Base-by-base conservation (phyloP, 805 yeast species). In the Ogataea wickerhamii region DNA sequence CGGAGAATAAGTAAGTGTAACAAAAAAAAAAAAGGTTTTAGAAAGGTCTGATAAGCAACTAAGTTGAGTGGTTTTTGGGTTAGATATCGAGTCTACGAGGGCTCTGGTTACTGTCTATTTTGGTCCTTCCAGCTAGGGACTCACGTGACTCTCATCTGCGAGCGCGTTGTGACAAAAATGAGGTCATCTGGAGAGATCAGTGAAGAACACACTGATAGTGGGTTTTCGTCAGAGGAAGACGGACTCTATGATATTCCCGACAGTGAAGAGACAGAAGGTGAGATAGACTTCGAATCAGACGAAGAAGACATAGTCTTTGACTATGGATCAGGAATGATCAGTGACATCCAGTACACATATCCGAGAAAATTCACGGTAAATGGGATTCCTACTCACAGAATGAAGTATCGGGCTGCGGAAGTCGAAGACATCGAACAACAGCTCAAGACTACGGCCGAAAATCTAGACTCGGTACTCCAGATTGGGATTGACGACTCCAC, bases 401-500 rank as follows among this genome's bases (percentile, higher is more conserved):
- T 60, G 57, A 55, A 47, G 32, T 60, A 59, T 31, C 43, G 38
- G 24, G 38, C 52, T 4, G 49, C 48, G 36, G 55, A 41, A 41
- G 40, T 58, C 21, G 70, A 66, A 32, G 60, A 56, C 17, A 52
- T 64, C 5, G 58, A 58, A 36, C 28, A n/a, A 12, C 47, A 45
- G 6, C 28, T 64, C 4, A 36, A 50, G 12, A 43, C 48, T 4
- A 57, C 62, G 35, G 60, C 70, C 0, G 45, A 48, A 4, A 57
- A 63, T n/a, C 49, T 73, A 4, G 51, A 66, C 17, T 41, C 47
- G 0, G 52, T 73, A 7, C 48, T 74, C 4, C 67, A 66, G 22
- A 37, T 73, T 1, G 58, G 68, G 4, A 40, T 40, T 7, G 68
- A 65, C 22, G 65, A 65, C 16, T 64, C 77, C 13, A 53, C 71